Evolutionary conservation across 2,329 filamentous ascomycete genomes (phyloP).

Genomic region (Fusarium sororula): DNA sequence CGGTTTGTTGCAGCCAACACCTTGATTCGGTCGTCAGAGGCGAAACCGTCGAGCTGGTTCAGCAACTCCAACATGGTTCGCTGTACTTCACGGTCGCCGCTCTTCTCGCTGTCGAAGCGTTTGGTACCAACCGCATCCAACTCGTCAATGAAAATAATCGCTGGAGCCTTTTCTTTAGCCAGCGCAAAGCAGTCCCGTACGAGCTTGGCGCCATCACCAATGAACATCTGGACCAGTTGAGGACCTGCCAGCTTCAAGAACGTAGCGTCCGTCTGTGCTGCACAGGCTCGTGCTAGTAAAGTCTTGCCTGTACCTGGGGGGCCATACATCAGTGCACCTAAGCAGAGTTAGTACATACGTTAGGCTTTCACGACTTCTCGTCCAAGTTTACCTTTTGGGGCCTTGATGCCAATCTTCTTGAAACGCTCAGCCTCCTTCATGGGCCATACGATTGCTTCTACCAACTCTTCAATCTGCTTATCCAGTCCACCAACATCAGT

Average conservation of each 20-base stretch:
- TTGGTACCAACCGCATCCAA: constrained; percentile 98
- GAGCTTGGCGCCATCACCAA: constrained; percentile 96
- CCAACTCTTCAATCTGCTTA: constrained; percentile 98
- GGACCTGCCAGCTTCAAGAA: constrained; percentile 98
- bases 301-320: constrained; percentile 92
- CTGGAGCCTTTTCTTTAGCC: constrained; percentile 97
- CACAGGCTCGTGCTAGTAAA: constrained; percentile 91
- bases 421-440: constrained; percentile 99
- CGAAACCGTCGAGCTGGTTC: constrained; percentile 98
- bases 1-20: constrained; percentile 94
- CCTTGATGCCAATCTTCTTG: constrained; percentile 99
- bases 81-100: constrained; percentile 96
- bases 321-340: constrained; percentile 98
- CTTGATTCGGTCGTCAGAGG: constrained; percentile 96
- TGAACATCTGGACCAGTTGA: constrained; percentile 99
- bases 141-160: constrained; percentile 99
- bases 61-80: constrained; percentile 98
- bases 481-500: constrained; percentile 96
- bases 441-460: constrained; percentile 98
- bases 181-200: constrained; percentile 97
- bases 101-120: constrained; percentile 98
- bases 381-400: constrained; percentile 81
- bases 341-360: constrained; percentile 80
- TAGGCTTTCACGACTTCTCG: constrained; percentile 59
- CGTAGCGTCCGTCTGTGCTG: constrained; percentile 96